phyloP scores from a whole-genome alignment of 768 basidiomycete genomes.

The Crucibulum laeve region DNA sequence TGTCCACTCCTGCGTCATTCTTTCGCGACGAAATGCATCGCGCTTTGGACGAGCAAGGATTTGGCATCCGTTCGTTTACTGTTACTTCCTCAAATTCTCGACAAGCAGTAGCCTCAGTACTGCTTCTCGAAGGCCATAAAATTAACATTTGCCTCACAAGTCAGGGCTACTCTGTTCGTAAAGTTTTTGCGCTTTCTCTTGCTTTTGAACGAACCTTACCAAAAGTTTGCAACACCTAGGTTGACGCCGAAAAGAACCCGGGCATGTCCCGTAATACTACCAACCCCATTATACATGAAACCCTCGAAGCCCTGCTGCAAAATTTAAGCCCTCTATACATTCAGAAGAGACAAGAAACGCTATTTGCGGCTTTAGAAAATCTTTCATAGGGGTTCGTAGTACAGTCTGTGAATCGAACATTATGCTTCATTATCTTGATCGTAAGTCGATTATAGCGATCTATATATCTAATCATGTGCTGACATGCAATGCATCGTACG shows the following conservation, averaged over 20 bases:
- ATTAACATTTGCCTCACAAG: constrained; percentile 44
- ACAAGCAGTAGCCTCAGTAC: constrained; percentile 50
- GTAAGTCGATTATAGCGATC: too few species aligned
- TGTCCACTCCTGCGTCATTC: constrained; percentile 22
- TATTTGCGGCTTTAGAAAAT: constrained; percentile 44
- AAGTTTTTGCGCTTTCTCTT: constrained; percentile 8
- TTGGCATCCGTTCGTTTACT: constrained; percentile 46
- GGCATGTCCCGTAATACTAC: not conserved
- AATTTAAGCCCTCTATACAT: constrained; percentile 52
- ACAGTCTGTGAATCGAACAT: not conserved
- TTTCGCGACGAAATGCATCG: constrained; percentile 46
- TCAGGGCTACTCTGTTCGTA: constrained; percentile 52
- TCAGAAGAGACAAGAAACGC: constrained; percentile 37
- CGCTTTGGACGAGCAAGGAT: constrained; percentile 55
- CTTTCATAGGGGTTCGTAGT: constrained; percentile 20
- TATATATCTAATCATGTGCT: not conserved
- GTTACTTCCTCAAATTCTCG: constrained; percentile 32
- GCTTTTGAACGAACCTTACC: not conserved
- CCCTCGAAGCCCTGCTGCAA: constrained; percentile 53
- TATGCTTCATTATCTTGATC: too few species aligned
- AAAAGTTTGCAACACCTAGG: not conserved
- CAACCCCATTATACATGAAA: constrained; percentile 32
- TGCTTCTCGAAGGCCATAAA: constrained; percentile 49
- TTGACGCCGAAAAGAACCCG: not conserved
- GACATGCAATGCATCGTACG: too few species aligned